Conservation (phyloP, 1,139 yeast genomes). For the Geotrichum cucujoidarum region DNA sequence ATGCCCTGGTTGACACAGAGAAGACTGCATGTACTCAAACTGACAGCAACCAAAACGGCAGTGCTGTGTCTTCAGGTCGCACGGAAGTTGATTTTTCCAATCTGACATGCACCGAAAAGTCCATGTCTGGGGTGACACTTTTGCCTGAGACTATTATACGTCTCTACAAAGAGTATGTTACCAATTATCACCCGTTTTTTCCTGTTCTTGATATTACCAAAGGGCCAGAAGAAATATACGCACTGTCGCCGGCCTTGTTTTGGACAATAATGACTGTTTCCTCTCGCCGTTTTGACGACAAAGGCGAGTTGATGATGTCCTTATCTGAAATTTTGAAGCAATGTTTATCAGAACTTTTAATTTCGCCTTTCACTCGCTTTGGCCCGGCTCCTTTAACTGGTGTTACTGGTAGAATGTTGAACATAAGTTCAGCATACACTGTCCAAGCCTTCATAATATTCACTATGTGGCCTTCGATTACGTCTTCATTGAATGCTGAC, state of each 20-base stretch:
- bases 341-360: constrained; percentile 78
- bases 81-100: constrained; percentile 1
- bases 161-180: constrained; percentile 67
- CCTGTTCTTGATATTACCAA: constrained; percentile 78
- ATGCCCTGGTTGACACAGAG: constrained; percentile 4
- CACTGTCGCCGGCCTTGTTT: constrained; percentile 78
- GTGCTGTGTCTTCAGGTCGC: constrained; percentile 8
- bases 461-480: constrained; percentile 93
- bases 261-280: constrained; percentile 92
- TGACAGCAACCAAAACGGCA: constrained; percentile 1
- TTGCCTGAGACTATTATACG: constrained; percentile 55
- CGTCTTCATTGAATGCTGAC: constrained; percentile 90
- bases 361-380: constrained; percentile 81
- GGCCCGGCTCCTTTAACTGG: constrained; percentile 62
- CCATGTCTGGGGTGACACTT: constrained; percentile 61
- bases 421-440: constrained; percentile 85
- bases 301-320: constrained; percentile 42
- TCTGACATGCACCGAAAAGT: constrained; percentile 53
- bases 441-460: constrained; percentile 88
- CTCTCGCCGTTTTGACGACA: constrained; percentile 52
- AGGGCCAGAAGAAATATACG: constrained; percentile 77
- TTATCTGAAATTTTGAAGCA: constrained; percentile 69
- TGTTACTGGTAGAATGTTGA: too few relatives aligned
- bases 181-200: constrained; percentile 71
- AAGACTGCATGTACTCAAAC: background rate